These are phyloP conservation scores for Pyricularia grisea DNA, from an alignment of 2,329 filamentous ascomycete species.

Conservation along the genomic window DNA sequence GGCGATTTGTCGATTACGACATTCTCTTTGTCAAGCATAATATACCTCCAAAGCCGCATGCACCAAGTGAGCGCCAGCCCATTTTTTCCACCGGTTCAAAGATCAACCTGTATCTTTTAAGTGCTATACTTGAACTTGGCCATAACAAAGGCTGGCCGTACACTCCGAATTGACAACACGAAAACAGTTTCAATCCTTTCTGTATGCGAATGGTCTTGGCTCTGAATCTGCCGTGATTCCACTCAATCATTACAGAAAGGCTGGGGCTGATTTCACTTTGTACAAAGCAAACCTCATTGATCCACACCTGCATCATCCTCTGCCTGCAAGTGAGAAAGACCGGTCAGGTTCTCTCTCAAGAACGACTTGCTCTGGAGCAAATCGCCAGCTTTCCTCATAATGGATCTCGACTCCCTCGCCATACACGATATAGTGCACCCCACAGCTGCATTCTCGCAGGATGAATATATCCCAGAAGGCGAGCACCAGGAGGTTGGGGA, in stretches of 20 bases:
- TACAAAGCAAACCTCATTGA: neutral
- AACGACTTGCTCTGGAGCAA: neutral
- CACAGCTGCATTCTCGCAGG: constrained; percentile 38
- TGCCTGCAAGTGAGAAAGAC: neutral
- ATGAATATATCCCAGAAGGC: neutral
- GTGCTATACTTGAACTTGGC: neutral
- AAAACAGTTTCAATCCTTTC: neutral
- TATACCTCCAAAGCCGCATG: neutral
- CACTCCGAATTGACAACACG: neutral
- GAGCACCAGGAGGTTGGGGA: neutral
- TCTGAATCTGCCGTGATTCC: neutral
- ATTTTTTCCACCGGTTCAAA: neutral
- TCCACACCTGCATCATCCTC: neutral
- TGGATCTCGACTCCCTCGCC: constrained; percentile 43
- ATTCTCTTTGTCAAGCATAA: neutral
- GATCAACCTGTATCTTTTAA: neutral
- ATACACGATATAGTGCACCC: constrained; percentile 50
- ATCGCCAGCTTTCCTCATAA: constrained; percentile 15
- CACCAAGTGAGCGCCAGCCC: neutral
- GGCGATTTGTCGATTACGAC: neutral
- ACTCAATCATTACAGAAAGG: neutral
- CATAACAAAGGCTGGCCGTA: neutral
- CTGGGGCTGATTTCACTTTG: neutral
- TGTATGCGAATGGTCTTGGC: neutral
- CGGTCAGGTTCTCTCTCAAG: neutral